Percentiles rank a stretch among this genome's conserved stretches.
Conservation (phyloP, 108 stramenopile genomes). For the Nannochloropsis salina region DNA sequence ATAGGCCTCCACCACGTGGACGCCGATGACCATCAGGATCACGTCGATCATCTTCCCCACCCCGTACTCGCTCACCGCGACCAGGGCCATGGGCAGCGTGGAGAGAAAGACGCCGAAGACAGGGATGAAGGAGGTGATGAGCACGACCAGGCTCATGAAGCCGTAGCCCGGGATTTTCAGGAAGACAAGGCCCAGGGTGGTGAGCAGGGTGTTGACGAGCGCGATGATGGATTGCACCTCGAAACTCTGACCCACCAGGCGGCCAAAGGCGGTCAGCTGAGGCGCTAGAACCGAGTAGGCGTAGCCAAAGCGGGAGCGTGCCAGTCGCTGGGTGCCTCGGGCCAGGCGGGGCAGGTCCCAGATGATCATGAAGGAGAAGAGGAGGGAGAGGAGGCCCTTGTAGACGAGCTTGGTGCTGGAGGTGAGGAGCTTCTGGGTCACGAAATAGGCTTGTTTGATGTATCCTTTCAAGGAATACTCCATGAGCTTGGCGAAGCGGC, state of each 20-base stretch:
- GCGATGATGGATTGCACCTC: slow-evolving; percentile 40
- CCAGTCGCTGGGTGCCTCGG: slow-evolving; percentile 21
- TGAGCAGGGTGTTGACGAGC: slow-evolving; percentile 35
- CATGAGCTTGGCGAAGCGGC: slow-evolving; percentile 39
- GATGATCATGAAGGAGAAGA: slow-evolving; percentile 42
- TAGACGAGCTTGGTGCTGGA: slow-evolving; percentile 39
- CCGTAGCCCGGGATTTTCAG: not conserved
- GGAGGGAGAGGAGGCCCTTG: slow-evolving; percentile 37
- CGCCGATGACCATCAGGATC: slow-evolving; percentile 36
- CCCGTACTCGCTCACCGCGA: slow-evolving; percentile 38
- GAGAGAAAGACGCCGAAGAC: slow-evolving; percentile 39
- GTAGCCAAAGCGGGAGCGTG: slow-evolving; percentile 25
- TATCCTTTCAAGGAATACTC: slow-evolving; percentile 32
- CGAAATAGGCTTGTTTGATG: slow-evolving; percentile 30
- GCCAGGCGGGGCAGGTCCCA: slow-evolving; percentile 45
- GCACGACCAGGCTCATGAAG: slow-evolving; percentile 38
- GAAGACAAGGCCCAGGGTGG: slow-evolving; percentile 24
- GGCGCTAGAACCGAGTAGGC: slow-evolving; percentile 36
- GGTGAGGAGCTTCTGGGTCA: slow-evolving; percentile 25
- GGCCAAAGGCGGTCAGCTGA: slow-evolving; percentile 33
- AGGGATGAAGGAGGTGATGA: slow-evolving; percentile 40
- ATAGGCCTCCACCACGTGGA: slow-evolving; percentile 45
- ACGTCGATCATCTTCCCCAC: slow-evolving; percentile 37
- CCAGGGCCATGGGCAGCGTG: slow-evolving; percentile 39
- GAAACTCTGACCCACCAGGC: slow-evolving; percentile 41